Conservation (phyloP, 257 asterid species). For the Przewalskia tangutica region DNA sequence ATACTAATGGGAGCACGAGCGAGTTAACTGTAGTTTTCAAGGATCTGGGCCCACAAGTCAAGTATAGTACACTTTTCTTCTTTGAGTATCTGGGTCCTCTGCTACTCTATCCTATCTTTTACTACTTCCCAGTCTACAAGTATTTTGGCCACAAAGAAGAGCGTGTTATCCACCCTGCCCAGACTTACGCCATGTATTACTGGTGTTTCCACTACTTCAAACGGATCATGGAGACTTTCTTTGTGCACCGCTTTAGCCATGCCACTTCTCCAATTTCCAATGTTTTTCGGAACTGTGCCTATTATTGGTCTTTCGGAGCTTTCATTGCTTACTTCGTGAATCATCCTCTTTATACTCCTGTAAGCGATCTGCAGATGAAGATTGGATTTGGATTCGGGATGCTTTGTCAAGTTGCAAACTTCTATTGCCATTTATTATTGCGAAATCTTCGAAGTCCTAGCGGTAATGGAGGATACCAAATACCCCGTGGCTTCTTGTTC, state of each 20-base stretch:
- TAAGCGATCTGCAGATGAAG: conserved; percentile 77
- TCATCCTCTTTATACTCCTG: conserved; percentile 91
- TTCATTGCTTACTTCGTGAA: conserved; percentile 79
- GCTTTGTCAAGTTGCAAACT: conserved; percentile 77
- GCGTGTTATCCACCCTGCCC: conserved; percentile 62
- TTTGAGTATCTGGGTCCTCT: conserved; percentile 91
- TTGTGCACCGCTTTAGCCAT: conserved; percentile 95
- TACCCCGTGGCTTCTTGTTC: conserved; percentile 84
- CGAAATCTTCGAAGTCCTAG: conserved; percentile 66
- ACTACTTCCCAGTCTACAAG: conserved; percentile 53
- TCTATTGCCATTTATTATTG: conserved; percentile 87
- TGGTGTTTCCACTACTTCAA: conserved; percentile 95
- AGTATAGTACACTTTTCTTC: conserved; percentile 87
- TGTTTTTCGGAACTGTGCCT: conserved; percentile 88
- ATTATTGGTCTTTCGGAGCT: conserved; percentile 93
- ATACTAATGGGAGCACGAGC: conserved; percentile 36
- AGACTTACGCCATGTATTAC: conserved; percentile 84
- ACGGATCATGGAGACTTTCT: conserved; percentile 87
- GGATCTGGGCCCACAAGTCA: conserved; percentile 90
- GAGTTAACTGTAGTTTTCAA: conserved; percentile 72
- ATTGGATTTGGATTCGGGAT: conserved; percentile 73
- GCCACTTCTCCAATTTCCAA: conserved; percentile 93
- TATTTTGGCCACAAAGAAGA: conserved; percentile 64
- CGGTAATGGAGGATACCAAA: conserved; percentile 78
- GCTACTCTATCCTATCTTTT: conserved; percentile 71